Conservation (phyloP, 2,329 filamentous ascomycete genomes). For the Arthroderma sp. region DNA sequence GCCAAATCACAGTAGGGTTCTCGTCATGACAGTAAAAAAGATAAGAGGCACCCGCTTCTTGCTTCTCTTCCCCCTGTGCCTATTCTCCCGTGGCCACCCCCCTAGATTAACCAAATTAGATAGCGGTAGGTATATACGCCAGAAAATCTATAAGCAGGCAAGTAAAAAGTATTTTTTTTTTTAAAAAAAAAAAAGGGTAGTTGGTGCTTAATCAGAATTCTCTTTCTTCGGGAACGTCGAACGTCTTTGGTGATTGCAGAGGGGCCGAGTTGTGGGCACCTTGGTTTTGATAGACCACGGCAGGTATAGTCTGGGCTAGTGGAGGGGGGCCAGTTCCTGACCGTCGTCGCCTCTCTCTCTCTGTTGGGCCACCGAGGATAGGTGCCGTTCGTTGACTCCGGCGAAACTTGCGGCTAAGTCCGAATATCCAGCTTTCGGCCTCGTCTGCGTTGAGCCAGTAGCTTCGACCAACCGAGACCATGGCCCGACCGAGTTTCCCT, state of each 20-base stretch:
- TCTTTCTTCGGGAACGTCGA: constrained; percentile 3
- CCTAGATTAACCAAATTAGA: too few relatives aligned
- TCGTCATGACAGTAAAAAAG: too few relatives aligned
- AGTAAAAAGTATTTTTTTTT: too few relatives aligned
- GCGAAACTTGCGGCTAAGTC: constrained; percentile 48
- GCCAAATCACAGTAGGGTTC: too few relatives aligned
- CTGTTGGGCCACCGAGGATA: constrained; percentile 28
- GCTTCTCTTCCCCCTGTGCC: too few relatives aligned
- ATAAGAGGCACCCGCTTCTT: too few relatives aligned
- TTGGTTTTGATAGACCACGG: too few relatives aligned
- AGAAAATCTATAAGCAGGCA: too few relatives aligned
- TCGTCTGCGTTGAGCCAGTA: constrained; percentile 68
- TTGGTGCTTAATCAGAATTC: neutral
- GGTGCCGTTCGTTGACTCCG: constrained; percentile 25
- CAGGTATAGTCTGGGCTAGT: constrained; percentile 18
- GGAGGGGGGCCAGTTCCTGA: constrained; percentile 46
- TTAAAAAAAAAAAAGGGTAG: too few relatives aligned
- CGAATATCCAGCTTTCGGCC: constrained; percentile 54
- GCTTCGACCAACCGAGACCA: constrained; percentile 58
- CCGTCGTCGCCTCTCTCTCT: constrained; percentile 48
- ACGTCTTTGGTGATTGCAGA: constrained; percentile 3
- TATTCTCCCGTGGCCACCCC: too few relatives aligned
- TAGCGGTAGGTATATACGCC: too few relatives aligned
- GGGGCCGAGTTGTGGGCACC: too few relatives aligned
- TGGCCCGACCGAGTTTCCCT: constrained; percentile 62